phyloP scores from a whole-genome alignment of 2,329 filamentous ascomycete genomes.

The Coniochaeta hoffmannii region DNA sequence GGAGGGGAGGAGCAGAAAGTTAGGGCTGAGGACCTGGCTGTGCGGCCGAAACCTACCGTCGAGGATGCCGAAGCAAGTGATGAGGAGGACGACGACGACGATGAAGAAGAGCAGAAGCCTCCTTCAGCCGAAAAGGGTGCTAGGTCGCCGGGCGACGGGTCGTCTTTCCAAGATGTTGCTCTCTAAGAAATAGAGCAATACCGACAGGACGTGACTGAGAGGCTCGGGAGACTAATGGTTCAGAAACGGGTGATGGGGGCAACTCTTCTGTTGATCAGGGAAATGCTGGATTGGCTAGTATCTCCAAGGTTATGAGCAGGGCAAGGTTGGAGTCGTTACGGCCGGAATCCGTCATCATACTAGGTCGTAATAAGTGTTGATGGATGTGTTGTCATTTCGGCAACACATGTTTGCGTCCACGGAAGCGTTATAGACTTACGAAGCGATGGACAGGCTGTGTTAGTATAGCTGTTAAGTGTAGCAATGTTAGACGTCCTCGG shows the following conservation, averaged over 20 bases:
- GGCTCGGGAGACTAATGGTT: not conserved
- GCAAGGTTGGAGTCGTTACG: too few species aligned
- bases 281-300: too few species aligned
- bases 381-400: not conserved
- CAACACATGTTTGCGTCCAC: not conserved
- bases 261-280: not conserved
- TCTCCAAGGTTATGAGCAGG: too few species aligned
- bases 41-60: constrained; percentile 29
- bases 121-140: constrained; percentile 30
- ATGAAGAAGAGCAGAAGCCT: constrained; percentile 3
- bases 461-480: not conserved
- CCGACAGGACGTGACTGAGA: not conserved
- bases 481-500: not conserved
- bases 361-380: too few species aligned
- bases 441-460: not conserved
- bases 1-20: constrained; percentile 47
- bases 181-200: constrained; percentile 28
- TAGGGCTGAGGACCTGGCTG: constrained; percentile 43
- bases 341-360: too few species aligned
- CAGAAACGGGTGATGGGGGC: not conserved
- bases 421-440: not conserved
- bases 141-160: constrained; percentile 44
- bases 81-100: constrained; percentile 23
- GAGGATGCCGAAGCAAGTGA: constrained; percentile 18
- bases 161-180: constrained; percentile 58